These are phyloP conservation scores for Aspergillus fischeri DNA, from an alignment of 2,329 filamentous ascomycete genomes.

Conservation along the genomic window DNA sequence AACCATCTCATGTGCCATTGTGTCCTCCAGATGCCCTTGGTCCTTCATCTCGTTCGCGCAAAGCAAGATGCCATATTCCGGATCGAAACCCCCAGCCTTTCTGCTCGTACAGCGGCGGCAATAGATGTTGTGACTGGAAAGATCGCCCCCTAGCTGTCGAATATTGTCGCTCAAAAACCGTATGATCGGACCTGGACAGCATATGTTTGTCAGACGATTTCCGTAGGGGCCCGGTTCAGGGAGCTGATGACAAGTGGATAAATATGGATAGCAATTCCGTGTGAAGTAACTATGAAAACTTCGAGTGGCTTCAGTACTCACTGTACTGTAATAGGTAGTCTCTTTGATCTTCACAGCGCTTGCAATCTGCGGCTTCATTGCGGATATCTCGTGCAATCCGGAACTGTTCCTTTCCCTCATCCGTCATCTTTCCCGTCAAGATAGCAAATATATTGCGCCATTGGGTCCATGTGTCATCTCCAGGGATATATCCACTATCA, in stretches of 20 bases:
- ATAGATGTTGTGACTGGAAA: conserved; percentile 71
- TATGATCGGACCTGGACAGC: conserved; percentile 62
- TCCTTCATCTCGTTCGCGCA: conserved; percentile 89
- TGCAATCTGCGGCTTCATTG: conserved; percentile 74
- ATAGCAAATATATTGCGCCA: conserved; percentile 88
- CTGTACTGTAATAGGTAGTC: conserved; percentile 80
- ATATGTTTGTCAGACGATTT: not conserved
- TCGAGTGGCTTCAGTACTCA: conserved; percentile 19
- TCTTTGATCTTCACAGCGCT: conserved; percentile 73
- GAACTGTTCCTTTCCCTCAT: conserved; percentile 68
- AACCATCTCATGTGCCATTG: conserved; percentile 94
- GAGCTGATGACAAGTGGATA: not conserved
- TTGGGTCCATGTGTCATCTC: conserved; percentile 44
- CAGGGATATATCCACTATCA: conserved; percentile 36
- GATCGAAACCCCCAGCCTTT: conserved; percentile 78
- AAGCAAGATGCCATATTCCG: conserved; percentile 80
- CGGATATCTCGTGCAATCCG: conserved; percentile 69
- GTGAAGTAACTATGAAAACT: not conserved
- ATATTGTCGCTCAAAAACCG: conserved; percentile 84
- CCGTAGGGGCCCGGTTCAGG: not conserved
- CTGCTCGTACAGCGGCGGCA: conserved; percentile 74
- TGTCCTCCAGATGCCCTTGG: conserved; percentile 82
- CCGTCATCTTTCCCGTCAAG: conserved; percentile 67
- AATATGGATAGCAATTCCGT: not conserved
- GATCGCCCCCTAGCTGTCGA: conserved; percentile 67